Base-by-base conservation (phyloP, 768 basidiomycete species). In the Amanita pallidorosea region DNA sequence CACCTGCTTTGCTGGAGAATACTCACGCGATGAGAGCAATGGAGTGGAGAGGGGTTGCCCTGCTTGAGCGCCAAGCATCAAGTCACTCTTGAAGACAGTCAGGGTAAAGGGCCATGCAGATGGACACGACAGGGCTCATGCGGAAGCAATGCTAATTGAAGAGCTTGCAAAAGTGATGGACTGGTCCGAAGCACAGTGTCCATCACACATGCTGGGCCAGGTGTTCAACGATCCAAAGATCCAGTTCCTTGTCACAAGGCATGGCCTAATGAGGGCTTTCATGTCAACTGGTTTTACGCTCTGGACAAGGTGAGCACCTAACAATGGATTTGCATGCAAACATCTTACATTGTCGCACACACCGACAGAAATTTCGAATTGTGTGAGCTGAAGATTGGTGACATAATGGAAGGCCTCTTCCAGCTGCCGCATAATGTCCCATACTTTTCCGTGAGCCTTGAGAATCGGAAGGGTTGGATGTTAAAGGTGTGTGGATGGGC, bases 241-340 rank as follows among this genome's bases (percentile, higher is more conserved):
- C 6, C 22, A 42, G 13, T 8, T 23, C 47, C 50, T 60, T 15
- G 13, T 60, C 7, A 43, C 58, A 1, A 57, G 58, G 54, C 69
- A 70, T 58, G 56, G 31, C 2, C 53, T 65, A 33, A 60, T 65
- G 53, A 57, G 59, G 5, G 65, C 61, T 4, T 70, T 67, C 51
- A 54, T 52, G 11, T 58, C 44, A 31, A 45, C 41, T 2, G 37
- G 11, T 3, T 50, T 50, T 27, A 41, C 49, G 8, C 38, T 50
- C 5, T 50, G 49, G 49, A 50, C 49, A 12, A 50, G 49, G 49
- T 50, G 44, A 12, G 27, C 17, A 15, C 15, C 15, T 23, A 23
- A 23, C 9, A 15, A 34, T 34, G 34, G 34, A 34, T 25, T 13
- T 43, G 11, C 18, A 23, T 20, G 7, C 20, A 9, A 17, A 18